phyloP scores from a whole-genome alignment of 2,329 filamentous ascomycete genomes.

The Orbilia quercus region DNA sequence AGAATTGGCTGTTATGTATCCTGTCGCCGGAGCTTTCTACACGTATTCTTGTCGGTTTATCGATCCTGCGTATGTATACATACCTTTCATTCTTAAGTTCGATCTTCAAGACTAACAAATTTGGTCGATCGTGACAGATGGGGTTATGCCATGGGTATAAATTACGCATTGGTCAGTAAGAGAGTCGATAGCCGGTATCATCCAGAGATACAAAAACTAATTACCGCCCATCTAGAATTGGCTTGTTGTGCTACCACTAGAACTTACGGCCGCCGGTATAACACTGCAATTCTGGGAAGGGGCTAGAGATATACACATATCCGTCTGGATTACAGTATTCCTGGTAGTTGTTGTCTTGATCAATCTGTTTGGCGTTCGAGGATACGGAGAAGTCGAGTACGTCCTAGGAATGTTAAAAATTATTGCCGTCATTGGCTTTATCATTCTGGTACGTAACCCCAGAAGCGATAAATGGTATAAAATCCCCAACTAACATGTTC shows the following conservation, averaged over 20 bases:
- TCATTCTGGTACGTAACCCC: slow-evolving; percentile 49
- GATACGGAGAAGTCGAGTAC: slow-evolving; percentile 60
- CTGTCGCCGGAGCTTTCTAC: slow-evolving; percentile 66
- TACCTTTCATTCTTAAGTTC: background rate
- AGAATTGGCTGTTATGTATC: slow-evolving; percentile 64
- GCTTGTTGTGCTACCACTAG: slow-evolving; percentile 68
- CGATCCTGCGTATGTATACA: slow-evolving; percentile 45
- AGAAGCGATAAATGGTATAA: background rate
- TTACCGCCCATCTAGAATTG: slow-evolving; percentile 61
- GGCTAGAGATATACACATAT: slow-evolving; percentile 48
- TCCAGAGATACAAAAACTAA: background rate
- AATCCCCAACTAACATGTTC: slow-evolving; percentile 3
- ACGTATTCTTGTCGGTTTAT: slow-evolving; percentile 64
- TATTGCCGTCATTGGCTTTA: slow-evolving; percentile 59
- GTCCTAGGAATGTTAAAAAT: slow-evolving; percentile 59
- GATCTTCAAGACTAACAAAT: background rate
- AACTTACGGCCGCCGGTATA: slow-evolving; percentile 68
- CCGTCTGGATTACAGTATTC: slow-evolving; percentile 57
- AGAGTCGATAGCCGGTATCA: slow-evolving; percentile 58
- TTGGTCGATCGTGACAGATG: slow-evolving; percentile 16
- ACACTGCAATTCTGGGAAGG: slow-evolving; percentile 55
- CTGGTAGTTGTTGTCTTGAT: slow-evolving; percentile 57
- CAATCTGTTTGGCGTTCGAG: slow-evolving; percentile 60
- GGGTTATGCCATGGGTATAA: slow-evolving; percentile 69
- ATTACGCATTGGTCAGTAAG: slow-evolving; percentile 64